Base-by-base conservation (phyloP, 768 basidiomycete genomes). In the Myochromella boudieri region DNA sequence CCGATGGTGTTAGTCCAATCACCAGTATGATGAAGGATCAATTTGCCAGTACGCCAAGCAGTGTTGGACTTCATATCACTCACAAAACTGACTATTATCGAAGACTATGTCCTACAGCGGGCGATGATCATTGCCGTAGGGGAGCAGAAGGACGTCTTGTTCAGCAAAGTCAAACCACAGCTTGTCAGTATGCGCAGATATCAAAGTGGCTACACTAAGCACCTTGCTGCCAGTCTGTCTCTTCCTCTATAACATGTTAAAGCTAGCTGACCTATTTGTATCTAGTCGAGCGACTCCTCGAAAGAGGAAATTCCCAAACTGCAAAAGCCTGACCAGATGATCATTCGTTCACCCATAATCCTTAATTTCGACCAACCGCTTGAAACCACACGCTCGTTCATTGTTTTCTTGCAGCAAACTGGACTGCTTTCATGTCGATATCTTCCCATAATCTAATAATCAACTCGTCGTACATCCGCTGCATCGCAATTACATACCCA, bases 41-140 rank as follows among this genome's bases (percentile, higher is more conserved):
- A 57, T 94, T 80, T 66, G 91, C 85, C 40, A 93, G 86, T 94
- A 60, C 61, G 91, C 28, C 39, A 18, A 10, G 11, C 25, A 3
- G 34, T 27, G 6, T 20, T 2, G n/a, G 12, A 8, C 17, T 4
- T 34, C 37, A 28, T 37, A 12, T 6, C 14, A 34, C 33, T 33
- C n/a, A 31, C 20, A 29, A 25, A 37, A 24, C 41, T 37, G 36
- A 50, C 29, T 46, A 45, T 41, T 3, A 24, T 45, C 34, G 31
- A 37, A 92, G 90, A 93, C 64, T 94, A 92, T 60, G 91, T 94
- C 48, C 75, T 93, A 34, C 91, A 93, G 62, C 79, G 86, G 24
- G 87, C 89, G 2, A 68, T 95, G 43, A 68, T 68, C 17, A 77
- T 85, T 15, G 83, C 79, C 3, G 85, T 85, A 52, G 81, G 77